Percentiles rank a stretch among this genome's conserved stretches.
These are phyloP conservation scores for Alternaria solani DNA, from an alignment of 2,329 filamentous ascomycete genomes.

Conservation along the genomic window DNA sequence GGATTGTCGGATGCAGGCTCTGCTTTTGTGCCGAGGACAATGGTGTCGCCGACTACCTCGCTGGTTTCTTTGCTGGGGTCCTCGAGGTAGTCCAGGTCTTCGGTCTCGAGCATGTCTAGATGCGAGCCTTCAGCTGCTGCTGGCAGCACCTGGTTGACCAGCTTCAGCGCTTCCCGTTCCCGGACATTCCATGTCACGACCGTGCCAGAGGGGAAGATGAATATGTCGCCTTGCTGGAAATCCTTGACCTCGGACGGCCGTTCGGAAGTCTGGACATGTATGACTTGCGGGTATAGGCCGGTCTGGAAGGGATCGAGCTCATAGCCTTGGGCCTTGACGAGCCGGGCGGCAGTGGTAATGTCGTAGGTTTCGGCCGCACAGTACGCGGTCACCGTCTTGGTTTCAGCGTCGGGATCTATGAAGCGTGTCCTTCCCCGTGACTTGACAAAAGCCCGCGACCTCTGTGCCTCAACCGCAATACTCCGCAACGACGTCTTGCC, in stretches of 20 bases:
- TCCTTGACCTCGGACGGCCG: conserved; percentile 52
- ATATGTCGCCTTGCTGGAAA: conserved; percentile 77
- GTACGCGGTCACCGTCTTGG: conserved; percentile 68
- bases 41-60: conserved; percentile 83
- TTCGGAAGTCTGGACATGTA: conserved; percentile 63
- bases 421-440: conserved; percentile 54
- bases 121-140: conserved; percentile 80
- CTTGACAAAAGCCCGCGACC: conserved; percentile 62
- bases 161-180: conserved; percentile 68
- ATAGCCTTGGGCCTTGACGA: conserved; percentile 67
- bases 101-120: conserved; percentile 76
- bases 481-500: conserved; percentile 69
- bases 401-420: conserved; percentile 57
- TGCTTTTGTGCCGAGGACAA: conserved; percentile 80
- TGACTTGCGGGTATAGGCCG: conserved; percentile 69
- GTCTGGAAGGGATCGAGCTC: conserved; percentile 69
- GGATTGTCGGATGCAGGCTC: conserved; percentile 27
- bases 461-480: conserved; percentile 86
- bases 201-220: conserved; percentile 94
- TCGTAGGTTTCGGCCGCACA: conserved; percentile 74
- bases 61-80: conserved; percentile 77
- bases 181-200: conserved; percentile 91
- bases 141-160: conserved; percentile 71
- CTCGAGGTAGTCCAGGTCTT: conserved; percentile 86
- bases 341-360: conserved; percentile 64